These are phyloP conservation scores for Coleophoma cylindrospora DNA, from an alignment of 2,329 filamentous ascomycete genomes.

Conservation along the genomic window DNA sequence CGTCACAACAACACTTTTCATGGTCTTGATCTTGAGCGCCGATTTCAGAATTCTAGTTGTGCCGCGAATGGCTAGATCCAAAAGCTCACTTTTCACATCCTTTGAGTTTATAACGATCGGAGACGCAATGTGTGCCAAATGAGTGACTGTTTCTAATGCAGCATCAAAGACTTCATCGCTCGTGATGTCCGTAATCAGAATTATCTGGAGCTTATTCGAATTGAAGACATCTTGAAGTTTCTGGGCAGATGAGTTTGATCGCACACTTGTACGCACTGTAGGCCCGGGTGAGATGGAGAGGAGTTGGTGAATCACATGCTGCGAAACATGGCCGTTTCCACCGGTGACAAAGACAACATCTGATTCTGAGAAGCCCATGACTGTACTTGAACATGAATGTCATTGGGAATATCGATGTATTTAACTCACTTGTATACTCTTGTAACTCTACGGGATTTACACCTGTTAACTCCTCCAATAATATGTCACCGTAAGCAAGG, in stretches of 20 bases:
- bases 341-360: conserved; percentile 1
- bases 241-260: neutral
- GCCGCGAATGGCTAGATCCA: neutral
- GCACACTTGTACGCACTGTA: neutral
- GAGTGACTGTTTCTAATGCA: neutral
- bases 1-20: conserved; percentile 1
- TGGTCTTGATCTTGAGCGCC: neutral
- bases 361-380: neutral
- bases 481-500: too few species aligned
- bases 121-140: conserved; percentile 1
- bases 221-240: neutral
- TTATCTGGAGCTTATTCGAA: neutral
- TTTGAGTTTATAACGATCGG: neutral
- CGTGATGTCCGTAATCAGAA: conserved; percentile 2
- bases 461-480: too few species aligned
- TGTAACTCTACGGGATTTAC: too few species aligned
- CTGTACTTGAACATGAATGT: too few species aligned
- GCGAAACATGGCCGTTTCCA: conserved; percentile 1
- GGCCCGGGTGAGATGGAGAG: neutral
- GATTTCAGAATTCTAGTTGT: neutral
- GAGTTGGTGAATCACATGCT: conserved; percentile 1
- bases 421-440: too few species aligned
- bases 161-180: neutral
- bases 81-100: neutral
- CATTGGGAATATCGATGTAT: too few species aligned